phyloP scores from a whole-genome alignment of 148 eudicot species.

The Vaccinium corymbosum region DNA sequence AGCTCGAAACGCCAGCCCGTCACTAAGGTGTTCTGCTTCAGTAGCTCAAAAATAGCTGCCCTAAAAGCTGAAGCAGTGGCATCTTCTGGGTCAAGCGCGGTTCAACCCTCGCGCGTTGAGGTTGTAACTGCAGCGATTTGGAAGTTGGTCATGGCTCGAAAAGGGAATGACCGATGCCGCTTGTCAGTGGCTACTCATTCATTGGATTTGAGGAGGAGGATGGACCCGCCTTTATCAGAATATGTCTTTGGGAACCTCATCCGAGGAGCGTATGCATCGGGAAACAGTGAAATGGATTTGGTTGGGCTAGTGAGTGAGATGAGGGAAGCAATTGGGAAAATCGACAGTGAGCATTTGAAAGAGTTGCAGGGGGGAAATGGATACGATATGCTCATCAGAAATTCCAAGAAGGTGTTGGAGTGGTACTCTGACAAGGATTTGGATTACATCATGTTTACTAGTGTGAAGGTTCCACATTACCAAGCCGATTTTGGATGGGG shows the following conservation, averaged over 20 bases:
- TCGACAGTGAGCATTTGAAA: slow-evolving; percentile 9
- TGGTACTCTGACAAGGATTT: not conserved
- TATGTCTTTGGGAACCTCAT: slow-evolving; percentile 28
- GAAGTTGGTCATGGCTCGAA: slow-evolving; percentile 21
- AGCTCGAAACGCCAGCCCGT: slow-evolving; percentile 11
- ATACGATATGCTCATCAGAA: slow-evolving; percentile 2
- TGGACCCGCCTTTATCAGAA: slow-evolving; percentile 22
- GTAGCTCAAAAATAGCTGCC: slow-evolving; percentile 25
- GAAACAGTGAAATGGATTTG: slow-evolving; percentile 10
- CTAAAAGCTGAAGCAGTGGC: slow-evolving; percentile 15
- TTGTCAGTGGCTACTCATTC: slow-evolving; percentile 22
- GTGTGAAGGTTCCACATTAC: slow-evolving; percentile 37
- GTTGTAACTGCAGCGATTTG: slow-evolving; percentile 33
- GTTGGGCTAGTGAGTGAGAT: slow-evolving; percentile 18
- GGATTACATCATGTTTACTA: slow-evolving; percentile 21
- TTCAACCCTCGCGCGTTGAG: slow-evolving; percentile 33
- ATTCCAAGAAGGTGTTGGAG: not conserved
- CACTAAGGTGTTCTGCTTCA: slow-evolving; percentile 33
- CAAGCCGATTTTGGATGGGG: slow-evolving; percentile 45
- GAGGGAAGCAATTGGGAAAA: slow-evolving; percentile 15
- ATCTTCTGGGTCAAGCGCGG: not conserved
- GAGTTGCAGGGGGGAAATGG: slow-evolving; percentile 14
- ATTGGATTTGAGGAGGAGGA: slow-evolving; percentile 35
- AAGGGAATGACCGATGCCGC: not conserved
- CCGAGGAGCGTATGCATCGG: slow-evolving; percentile 12